Conservation (phyloP, 306 rosid genomes). For the Abrus pulchellus region DNA sequence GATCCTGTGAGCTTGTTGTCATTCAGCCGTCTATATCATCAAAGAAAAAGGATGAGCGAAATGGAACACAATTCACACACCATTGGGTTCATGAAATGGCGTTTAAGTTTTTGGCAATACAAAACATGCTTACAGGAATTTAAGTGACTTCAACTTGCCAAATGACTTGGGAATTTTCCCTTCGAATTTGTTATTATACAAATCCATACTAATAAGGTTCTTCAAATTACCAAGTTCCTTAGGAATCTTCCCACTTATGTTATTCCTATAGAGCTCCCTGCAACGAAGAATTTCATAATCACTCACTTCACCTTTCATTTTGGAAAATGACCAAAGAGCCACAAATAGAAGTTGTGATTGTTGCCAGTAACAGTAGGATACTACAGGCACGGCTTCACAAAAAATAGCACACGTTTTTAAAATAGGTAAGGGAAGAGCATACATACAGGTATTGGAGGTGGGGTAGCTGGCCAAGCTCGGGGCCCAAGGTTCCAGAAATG, state of each 20-base stretch:
- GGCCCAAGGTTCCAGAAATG: slow-evolving; percentile 75
- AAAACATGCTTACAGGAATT: slow-evolving; percentile 73
- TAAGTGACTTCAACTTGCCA: slow-evolving; percentile 74
- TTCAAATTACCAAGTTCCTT: slow-evolving; percentile 66
- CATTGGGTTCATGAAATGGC: not conserved
- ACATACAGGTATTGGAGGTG: slow-evolving; percentile 77
- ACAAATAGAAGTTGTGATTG: too few species aligned
- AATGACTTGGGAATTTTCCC: slow-evolving; percentile 76
- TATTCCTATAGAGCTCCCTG: slow-evolving; percentile 79
- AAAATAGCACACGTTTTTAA: not conserved
- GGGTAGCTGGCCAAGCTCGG: slow-evolving; percentile 73
- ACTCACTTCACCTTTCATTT: not conserved
- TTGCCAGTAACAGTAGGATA: too few species aligned
- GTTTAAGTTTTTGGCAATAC: not conserved
- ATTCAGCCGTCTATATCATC: slow-evolving; percentile 63
- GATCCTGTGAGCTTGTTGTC: slow-evolving; percentile 76
- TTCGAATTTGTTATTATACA: slow-evolving; percentile 74
- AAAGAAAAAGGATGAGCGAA: slow-evolving; percentile 1
- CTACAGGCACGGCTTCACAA: too few species aligned
- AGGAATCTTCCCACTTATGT: slow-evolving; percentile 72
- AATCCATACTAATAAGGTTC: slow-evolving; percentile 76
- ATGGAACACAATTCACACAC: slow-evolving; percentile 9
- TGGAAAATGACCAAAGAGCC: not conserved
- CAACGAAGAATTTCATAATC: slow-evolving; percentile 40
- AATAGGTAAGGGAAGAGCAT: not conserved